Conservation (phyloP, 345 rosid genomes). For the rapeseed (Brassica napus) region Da-Ae NC_063439.1:5789501-5790000, state of each 20-base stretch:
- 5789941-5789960: constrained; percentile 69
- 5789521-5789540: background rate
- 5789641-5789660: constrained; percentile 45
- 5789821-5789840: constrained; percentile 64
- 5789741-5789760: constrained; percentile 55
- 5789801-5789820: constrained; percentile 45
- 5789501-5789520: background rate
- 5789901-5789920: background rate
- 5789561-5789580: background rate
- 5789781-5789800: constrained; percentile 41
- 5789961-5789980: constrained; percentile 62
- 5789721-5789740: constrained; percentile 50
- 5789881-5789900: background rate
- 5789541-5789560: background rate
- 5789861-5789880: constrained; percentile 6
- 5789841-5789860: background rate
- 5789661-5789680: constrained; percentile 61
- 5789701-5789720: constrained; percentile 54
- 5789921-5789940: constrained; percentile 20
- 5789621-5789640: background rate
- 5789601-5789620: background rate
- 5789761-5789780: constrained; percentile 28
- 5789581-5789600: background rate
- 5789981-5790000: constrained; percentile 56
- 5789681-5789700: constrained; percentile 71